These are phyloP conservation scores for Thielaviopsis punctulata DNA, from an alignment of 2,329 filamentous ascomycete genomes.

Conservation along the genomic window DNA sequence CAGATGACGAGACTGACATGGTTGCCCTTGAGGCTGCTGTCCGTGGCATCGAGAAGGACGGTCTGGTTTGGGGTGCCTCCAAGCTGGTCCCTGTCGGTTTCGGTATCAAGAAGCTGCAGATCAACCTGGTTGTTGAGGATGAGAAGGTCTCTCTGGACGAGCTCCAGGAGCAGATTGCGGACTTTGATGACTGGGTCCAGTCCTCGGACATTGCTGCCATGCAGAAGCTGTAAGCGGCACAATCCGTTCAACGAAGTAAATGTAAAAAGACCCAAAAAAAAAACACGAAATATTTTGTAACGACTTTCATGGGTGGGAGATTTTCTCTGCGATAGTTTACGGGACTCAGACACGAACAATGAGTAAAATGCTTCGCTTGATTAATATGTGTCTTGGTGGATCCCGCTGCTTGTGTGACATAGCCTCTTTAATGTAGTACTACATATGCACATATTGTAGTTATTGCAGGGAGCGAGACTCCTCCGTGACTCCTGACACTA, in stretches of 20 bases:
- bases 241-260: constrained; percentile 8
- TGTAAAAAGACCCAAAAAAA: constrained; percentile 7
- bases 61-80: constrained; percentile 88
- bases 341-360: constrained; percentile 3
- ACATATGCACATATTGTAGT: no score
- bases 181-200: constrained; percentile 89
- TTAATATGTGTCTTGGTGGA: background rate
- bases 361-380: constrained; percentile 4
- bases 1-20: constrained; percentile 91
- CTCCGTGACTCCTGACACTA: no score
- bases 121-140: constrained; percentile 93
- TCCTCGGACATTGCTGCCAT: constrained; percentile 80
- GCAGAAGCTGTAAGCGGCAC: constrained; percentile 63
- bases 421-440: background rate
- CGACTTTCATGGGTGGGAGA: no score
- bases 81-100: constrained; percentile 82
- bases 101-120: constrained; percentile 98
- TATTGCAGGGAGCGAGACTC: no score
- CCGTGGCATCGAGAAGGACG: constrained; percentile 72
- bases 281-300: constrained; percentile 7
- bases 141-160: constrained; percentile 53
- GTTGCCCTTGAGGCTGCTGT: constrained; percentile 63
- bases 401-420: background rate
- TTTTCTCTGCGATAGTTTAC: background rate
- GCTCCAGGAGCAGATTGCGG: constrained; percentile 67